phyloP scores from a whole-genome alignment of 257 asterid species.

The Primulina huaijiensis region DNA sequence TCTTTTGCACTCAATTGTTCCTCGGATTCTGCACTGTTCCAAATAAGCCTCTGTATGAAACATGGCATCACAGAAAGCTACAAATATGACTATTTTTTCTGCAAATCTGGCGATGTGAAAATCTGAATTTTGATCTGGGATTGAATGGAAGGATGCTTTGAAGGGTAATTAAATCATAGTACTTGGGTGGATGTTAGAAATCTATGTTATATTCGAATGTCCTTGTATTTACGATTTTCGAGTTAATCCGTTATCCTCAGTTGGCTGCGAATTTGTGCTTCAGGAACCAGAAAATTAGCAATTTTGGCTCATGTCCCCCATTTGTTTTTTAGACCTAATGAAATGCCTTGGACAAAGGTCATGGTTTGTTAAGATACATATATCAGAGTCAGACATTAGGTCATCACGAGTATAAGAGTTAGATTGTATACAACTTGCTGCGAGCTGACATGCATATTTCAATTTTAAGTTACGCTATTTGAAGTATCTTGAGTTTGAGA shows the following conservation, averaged over 20 bases:
- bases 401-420: not conserved
- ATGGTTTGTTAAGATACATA: slow-evolving; percentile 3
- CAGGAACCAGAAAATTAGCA: not conserved
- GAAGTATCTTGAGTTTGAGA: not conserved
- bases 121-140: not conserved
- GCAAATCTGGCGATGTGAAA: not conserved
- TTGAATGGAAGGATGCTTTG: slow-evolving; percentile 1
- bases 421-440: not conserved
- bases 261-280: slow-evolving; percentile 3
- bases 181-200: no score
- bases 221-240: not conserved
- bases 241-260: not conserved
- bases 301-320: not conserved
- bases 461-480: not conserved
- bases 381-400: slow-evolving; percentile 7
- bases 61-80: no score
- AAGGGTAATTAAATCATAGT: not conserved
- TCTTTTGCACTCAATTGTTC: not conserved
- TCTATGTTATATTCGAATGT: not conserved
- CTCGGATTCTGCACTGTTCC: not conserved
- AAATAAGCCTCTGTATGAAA: no score
- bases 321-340: slow-evolving; percentile 10
- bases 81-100: no score
- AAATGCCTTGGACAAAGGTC: not conserved
- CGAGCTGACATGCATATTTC: not conserved